Evolutionary conservation across 179 eudicot species (phyloP), one percentile per base, ranked within the genome.

Genomic region (Vitellaria paradoxa): DNA sequence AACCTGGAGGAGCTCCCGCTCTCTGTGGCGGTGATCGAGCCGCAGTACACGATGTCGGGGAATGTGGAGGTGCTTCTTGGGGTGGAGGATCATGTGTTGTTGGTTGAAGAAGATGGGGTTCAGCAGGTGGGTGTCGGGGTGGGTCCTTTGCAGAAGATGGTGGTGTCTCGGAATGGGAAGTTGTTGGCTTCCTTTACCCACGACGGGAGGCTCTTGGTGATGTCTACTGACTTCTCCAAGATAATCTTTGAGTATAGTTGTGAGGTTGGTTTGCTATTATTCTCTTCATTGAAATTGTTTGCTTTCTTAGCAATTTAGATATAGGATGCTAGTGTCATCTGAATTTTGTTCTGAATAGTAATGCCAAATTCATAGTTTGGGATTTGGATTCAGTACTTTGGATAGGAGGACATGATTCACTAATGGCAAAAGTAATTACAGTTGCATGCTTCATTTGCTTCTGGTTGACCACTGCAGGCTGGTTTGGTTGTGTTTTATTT

Each of bases 111-210:
- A 77, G 98, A 94, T 79, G 98, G 91, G 57, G 90, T 94, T 57
- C 98, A 93, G 81, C 84, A 85, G 80, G 66, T 92, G 68, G 94
- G 93, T 50, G 88, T 67, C 6, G 99, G 89, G 69, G 56, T 91
- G 64, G 99, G 99, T 62, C 99, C 99, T 0, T 52, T 94, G 47
- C 99, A 96, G 85, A 96, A 86, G 82, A 96, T 94, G 96, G 97
- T 87, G 37, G 89, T 94, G 42, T 88, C 96, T 6, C 87, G 82
- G 76, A 92, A 92, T 81, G 99, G 97, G 68, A 94, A 94, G 87
- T 79, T 79, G 71, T 57, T 96, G 75, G 99, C 99, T 0, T 88
- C 89, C 0, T 96, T 92, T 80, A 96, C 97, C n/a, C 98, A 94
- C 81, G 99, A 94, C 83, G 99, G 97, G 20, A 88, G 91, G 88